Base-by-base conservation (phyloP, 1,284 basidiomycete species). In the Ceratobasidium sp. region DNA sequence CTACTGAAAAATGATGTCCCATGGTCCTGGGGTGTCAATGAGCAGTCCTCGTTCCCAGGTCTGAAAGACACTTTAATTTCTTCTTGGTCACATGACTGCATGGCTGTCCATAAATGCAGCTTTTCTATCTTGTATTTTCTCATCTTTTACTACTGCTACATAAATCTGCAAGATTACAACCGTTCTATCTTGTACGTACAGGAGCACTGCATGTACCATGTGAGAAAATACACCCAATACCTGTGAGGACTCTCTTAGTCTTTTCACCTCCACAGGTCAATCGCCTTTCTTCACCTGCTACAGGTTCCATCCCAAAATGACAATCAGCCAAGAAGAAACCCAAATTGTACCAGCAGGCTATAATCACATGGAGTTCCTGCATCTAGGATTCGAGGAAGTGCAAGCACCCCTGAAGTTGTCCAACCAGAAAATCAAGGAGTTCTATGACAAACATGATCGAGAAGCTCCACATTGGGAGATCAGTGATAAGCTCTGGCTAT, bases 11-110 rank as follows among this genome's bases (percentile, higher is more conserved):
- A 77, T 62, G 73, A 73, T 14, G 18, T 14, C 3, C 5, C 54
- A 0, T 80, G 74, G 52, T 4, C 35, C 0, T 79, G 78, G 76
- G 66, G 43, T 0, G 35, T 47, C 1, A 23, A 47, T 14, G 44
- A 72, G 2, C 43, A 77, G 52, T 47, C 52, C 3, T 78, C 81
- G 1, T 82, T 82, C 70, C 54, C 77, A 0, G n/a, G 1, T 0
- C 78, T 80, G 49, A 79, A 80, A 43, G 13, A 32, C 0, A 55
- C 77, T 1, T 61, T 75, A n/a, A 41, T 21, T 6, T n/a, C n/a
- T n/a, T n/a, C n/a, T n/a, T n/a, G n/a, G n/a, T n/a, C n/a, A n/a
- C n/a, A n/a, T n/a, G n/a, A n/a, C n/a, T n/a, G n/a, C n/a, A n/a
- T n/a, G n/a, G n/a, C n/a, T n/a, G n/a, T n/a, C n/a, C n/a, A n/a